Evolutionary conservation across 2,329 filamentous ascomycete species (phyloP).

Genomic region (Fusarium bulbicola): DNA sequence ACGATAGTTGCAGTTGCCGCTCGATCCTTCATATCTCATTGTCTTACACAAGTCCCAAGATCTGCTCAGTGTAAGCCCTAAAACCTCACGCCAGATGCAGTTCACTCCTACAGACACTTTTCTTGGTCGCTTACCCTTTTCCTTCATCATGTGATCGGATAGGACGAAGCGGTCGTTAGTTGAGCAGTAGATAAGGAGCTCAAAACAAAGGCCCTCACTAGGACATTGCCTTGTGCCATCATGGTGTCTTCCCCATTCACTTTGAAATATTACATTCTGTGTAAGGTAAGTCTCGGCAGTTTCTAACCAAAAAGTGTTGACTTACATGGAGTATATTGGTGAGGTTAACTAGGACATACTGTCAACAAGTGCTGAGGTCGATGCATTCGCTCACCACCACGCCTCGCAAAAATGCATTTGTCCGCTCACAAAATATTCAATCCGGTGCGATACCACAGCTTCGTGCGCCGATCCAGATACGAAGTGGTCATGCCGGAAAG

Average conservation of each 20-base stretch:
- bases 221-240: background rate
- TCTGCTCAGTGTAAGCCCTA: background rate
- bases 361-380: background rate
- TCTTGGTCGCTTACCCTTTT: background rate
- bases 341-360: background rate
- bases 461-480: too few species aligned
- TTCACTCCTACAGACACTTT: too few species aligned
- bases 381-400: too few species aligned
- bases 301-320: too few species aligned
- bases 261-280: fast-evolving
- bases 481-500: background rate
- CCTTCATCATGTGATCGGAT: fast-evolving
- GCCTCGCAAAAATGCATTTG: background rate
- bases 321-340: background rate
- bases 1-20: background rate
- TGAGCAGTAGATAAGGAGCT: background rate
- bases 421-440: background rate
- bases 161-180: background rate
- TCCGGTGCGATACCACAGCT: background rate
- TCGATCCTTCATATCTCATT: background rate
- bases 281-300: fast-evolving
- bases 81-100: background rate
- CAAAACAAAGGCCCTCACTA: too few species aligned
- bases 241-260: background rate
- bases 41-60: background rate